phyloP scores from a whole-genome alignment of 192 early-diverging fungal genomes.

The Coemansia asiatica region DNA sequence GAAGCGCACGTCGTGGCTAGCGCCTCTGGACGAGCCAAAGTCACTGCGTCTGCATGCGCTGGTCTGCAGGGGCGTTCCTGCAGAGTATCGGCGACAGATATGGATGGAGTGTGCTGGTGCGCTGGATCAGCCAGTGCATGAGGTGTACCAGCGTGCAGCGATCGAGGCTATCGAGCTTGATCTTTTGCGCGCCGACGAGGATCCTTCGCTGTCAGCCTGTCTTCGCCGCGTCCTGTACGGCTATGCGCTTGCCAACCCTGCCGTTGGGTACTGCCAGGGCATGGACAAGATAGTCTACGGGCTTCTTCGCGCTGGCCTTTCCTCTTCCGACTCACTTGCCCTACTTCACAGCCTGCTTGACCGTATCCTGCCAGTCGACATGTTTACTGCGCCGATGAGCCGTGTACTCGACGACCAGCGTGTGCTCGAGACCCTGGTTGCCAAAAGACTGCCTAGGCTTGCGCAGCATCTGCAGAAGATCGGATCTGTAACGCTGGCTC shows the following conservation, averaged over 20 bases:
- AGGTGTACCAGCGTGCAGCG: not conserved
- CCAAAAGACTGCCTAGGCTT: constrained; percentile 54
- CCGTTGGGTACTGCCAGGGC: constrained; percentile 61
- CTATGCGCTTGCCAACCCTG: constrained; percentile 38
- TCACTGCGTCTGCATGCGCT: constrained; percentile 19
- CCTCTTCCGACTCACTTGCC: constrained; percentile 49
- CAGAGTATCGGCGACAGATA: constrained; percentile 18
- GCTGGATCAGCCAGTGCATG: constrained; percentile 11
- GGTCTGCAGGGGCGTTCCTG: constrained; percentile 29
- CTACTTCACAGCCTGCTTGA: constrained; percentile 53
- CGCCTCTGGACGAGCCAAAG: constrained; percentile 6
- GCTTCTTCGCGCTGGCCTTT: constrained; percentile 52
- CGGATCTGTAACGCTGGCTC: constrained; percentile 42
- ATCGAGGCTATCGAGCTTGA: constrained; percentile 52
- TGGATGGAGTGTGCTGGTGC: constrained; percentile 51
- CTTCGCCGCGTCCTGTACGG: constrained; percentile 42
- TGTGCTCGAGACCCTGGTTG: constrained; percentile 55
- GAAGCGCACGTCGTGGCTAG: constrained; percentile 17
- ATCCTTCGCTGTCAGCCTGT: not conserved
- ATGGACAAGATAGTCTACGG: constrained; percentile 60
- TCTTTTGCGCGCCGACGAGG: constrained; percentile 25
- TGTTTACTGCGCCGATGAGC: constrained; percentile 57
- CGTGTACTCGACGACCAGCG: constrained; percentile 57
- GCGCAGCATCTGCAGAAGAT: constrained; percentile 42
- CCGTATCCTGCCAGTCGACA: constrained; percentile 51